Conservation (phyloP, 2,329 filamentous ascomycete species). For the Emericellopsis atlantica region DNA sequence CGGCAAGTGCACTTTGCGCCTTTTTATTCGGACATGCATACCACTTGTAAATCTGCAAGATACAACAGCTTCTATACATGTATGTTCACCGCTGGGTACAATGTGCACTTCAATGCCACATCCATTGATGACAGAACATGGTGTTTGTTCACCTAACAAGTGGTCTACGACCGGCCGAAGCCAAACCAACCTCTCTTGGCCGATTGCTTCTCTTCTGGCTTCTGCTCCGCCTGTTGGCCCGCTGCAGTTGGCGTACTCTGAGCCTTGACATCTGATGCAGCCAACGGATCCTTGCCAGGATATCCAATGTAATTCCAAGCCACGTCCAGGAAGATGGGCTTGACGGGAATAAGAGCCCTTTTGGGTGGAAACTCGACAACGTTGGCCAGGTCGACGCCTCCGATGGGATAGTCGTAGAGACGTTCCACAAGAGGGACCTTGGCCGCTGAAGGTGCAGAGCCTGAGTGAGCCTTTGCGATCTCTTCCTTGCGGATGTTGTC, state of each 20-base stretch:
- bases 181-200: constrained; percentile 66
- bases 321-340: constrained; percentile 90
- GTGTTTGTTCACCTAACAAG: neutral
- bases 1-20: too few relatives aligned
- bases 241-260: constrained; percentile 12
- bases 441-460: constrained; percentile 1
- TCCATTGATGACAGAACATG: too few relatives aligned
- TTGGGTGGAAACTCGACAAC: constrained; percentile 81
- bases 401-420: constrained; percentile 61
- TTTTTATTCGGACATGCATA: too few relatives aligned
- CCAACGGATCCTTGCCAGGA: constrained; percentile 37
- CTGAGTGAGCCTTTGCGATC: constrained; percentile 20
- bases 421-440: constrained; percentile 55
- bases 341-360: constrained; percentile 73
- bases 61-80: too few relatives aligned
- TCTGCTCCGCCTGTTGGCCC: constrained; percentile 14
- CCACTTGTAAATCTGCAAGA: too few relatives aligned
- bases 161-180: constrained; percentile 37
- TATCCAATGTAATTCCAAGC: constrained; percentile 98
- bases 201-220: constrained; percentile 26
- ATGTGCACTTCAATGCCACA: too few relatives aligned
- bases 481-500: constrained; percentile 47
- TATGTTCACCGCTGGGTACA: too few relatives aligned
- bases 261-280: constrained; percentile 10
- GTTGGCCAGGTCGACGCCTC: constrained; percentile 61